These are phyloP conservation scores for Amoeboaphelidium occidentale DNA, from an alignment of 371 early-diverging fungal species.

Conservation along the genomic window DNA sequence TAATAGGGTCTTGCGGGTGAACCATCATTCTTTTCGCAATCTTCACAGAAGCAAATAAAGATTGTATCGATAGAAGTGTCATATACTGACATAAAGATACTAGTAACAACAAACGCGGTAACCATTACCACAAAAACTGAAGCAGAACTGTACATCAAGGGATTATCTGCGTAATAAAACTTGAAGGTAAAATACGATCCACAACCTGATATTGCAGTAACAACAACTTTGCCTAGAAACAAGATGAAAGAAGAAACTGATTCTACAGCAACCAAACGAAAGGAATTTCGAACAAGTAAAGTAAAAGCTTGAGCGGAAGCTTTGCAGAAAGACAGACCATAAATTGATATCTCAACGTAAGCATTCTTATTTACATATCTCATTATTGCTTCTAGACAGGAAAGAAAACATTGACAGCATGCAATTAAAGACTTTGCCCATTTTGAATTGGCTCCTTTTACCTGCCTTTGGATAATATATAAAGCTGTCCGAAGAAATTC, in stretches of 20 bases:
- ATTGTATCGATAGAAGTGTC: conserved; percentile 22
- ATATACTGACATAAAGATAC: conserved; percentile 16
- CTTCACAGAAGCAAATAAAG: conserved; percentile 24
- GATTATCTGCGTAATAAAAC: neutral
- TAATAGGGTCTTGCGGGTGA: conserved; percentile 16
- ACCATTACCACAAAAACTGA: neutral
- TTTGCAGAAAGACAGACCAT: conserved; percentile 20
- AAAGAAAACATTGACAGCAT: conserved; percentile 20
- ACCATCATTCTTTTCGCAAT: conserved; percentile 24
- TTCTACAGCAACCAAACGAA: conserved; percentile 5
- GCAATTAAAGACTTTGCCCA: conserved; percentile 9
- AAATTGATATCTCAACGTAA: conserved; percentile 23
- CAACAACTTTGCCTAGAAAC: conserved; percentile 6
- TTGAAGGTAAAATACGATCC: neutral
- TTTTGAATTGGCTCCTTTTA: conserved; percentile 6
- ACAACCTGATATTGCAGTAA: conserved; percentile 1
- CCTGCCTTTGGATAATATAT: conserved; percentile 5
- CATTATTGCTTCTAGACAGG: conserved; percentile 13
- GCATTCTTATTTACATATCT: conserved; percentile 27
- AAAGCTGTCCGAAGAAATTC: conserved; percentile 15
- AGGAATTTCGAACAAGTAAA: conserved; percentile 5
- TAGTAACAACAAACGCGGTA: conserved; percentile 13
- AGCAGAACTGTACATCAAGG: neutral
- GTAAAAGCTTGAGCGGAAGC: conserved; percentile 12
- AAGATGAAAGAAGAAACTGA: conserved; percentile 3